phyloP scores from a whole-genome alignment of 2,329 filamentous ascomycete species.

The Cladosporium sp. region DNA sequence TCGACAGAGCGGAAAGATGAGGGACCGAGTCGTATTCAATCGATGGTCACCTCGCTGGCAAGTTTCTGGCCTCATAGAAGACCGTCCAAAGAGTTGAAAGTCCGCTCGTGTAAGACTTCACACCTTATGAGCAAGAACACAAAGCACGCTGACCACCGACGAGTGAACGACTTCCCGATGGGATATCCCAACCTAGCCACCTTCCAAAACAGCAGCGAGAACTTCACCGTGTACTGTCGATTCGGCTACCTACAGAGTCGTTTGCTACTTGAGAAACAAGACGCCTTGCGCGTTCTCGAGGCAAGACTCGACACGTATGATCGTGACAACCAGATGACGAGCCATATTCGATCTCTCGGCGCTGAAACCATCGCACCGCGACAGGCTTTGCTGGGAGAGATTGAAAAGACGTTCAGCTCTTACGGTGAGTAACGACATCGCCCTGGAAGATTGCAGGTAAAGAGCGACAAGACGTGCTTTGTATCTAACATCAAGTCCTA shows the following conservation, averaged over 20 bases:
- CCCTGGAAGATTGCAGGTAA: no score
- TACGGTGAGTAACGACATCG: constrained; percentile 11
- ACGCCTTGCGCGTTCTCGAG: constrained; percentile 28
- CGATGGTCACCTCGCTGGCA: background rate
- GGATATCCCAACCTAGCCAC: constrained; percentile 38
- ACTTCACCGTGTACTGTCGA: constrained; percentile 39
- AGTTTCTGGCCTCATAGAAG: no score
- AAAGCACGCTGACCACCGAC: background rate
- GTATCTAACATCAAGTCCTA: background rate
- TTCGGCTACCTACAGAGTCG: constrained; percentile 41
- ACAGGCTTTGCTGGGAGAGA: constrained; percentile 3
- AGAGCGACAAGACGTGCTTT: no score
- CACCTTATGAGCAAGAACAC: background rate
- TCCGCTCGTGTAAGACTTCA: background rate
- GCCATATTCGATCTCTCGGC: constrained; percentile 15
- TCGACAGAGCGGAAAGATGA: background rate
- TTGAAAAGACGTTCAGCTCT: constrained; percentile 13
- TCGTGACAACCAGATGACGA: background rate
- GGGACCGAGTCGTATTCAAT: background rate
- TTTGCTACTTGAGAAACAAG: constrained; percentile 31
- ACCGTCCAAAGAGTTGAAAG: background rate
- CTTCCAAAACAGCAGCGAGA: constrained; percentile 38
- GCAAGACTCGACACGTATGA: background rate
- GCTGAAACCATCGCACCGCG: background rate
- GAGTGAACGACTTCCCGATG: background rate